Conservation (phyloP, 1,139 yeast species). For the Entelexis sorbosivorans region DNA sequence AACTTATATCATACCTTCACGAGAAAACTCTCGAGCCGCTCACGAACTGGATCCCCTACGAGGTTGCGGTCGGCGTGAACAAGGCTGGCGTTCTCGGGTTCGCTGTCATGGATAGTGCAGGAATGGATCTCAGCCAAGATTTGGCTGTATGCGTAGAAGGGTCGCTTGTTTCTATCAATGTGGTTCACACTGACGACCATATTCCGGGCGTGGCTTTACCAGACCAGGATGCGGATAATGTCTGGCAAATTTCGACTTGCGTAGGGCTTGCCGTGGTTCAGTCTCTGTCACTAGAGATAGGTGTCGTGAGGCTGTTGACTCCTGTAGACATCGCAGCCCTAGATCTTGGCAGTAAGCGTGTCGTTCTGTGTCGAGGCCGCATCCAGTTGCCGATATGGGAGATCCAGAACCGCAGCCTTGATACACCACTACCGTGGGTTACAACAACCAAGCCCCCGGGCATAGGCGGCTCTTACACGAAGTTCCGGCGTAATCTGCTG, state of each 20-base stretch:
- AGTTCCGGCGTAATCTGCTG: conserved; percentile 22
- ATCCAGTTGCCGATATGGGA: conserved; percentile 50
- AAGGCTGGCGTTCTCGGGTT: conserved; percentile 21
- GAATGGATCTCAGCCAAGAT: conserved; percentile 25
- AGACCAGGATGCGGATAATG: conserved; percentile 3
- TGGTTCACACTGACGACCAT: neutral
- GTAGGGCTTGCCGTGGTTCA: conserved; percentile 31
- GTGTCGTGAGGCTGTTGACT: conserved; percentile 45
- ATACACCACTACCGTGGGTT: conserved; percentile 20
- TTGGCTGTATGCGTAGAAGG: conserved; percentile 26
- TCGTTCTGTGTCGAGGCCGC: conserved; percentile 47
- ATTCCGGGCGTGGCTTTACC: neutral
- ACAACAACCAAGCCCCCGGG: conserved; percentile 17
- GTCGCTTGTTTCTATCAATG: conserved; percentile 24
- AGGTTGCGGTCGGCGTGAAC: conserved; percentile 21
- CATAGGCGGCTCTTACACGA: conserved; percentile 22
- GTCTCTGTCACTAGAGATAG: conserved; percentile 40
- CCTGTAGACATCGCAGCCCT: conserved; percentile 33
- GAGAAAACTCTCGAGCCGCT: conserved; percentile 22
- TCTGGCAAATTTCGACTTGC: conserved; percentile 18
- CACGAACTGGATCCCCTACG: conserved; percentile 28
- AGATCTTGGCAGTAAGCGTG: conserved; percentile 14
- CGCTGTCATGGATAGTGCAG: conserved; percentile 27
- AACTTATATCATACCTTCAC: conserved; percentile 31
- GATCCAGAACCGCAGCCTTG: conserved; percentile 25